Conservation (phyloP, 352 stramenopile genomes). For the Phytopythium kandeliae region DNA sequence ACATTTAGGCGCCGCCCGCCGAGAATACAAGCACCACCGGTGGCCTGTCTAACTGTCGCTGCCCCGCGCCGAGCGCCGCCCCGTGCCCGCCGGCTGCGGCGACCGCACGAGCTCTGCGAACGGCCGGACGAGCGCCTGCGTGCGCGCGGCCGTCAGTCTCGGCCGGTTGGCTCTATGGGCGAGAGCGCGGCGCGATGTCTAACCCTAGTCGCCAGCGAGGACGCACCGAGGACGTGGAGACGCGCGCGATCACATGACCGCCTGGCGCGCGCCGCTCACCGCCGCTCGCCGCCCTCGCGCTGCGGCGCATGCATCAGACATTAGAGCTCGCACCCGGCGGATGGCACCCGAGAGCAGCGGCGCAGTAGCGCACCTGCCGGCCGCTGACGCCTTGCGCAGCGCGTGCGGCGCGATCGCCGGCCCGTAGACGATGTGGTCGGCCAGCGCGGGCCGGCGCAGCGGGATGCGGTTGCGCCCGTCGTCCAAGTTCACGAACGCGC, state of each 20-base stretch:
- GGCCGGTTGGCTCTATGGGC: no score
- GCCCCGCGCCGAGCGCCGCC: no score
- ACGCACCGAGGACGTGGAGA: constrained; percentile 33
- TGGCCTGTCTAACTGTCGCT: neutral
- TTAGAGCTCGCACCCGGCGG: neutral
- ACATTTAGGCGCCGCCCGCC: constrained; percentile 18
- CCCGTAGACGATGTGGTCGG: constrained; percentile 60
- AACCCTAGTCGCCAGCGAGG: no score
- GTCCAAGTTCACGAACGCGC: constrained; percentile 45
- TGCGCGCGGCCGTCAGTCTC: neutral
- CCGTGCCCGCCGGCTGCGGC: no score
- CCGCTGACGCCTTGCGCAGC: constrained; percentile 15
- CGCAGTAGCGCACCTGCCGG: no score
- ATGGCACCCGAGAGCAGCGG: no score
- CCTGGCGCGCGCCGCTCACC: constrained; percentile 11
- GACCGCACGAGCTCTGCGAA: constrained; percentile 37
- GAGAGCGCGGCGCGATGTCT: no score
- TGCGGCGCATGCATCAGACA: no score
- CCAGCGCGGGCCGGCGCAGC: constrained; percentile 37
- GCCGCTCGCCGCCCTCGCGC: constrained; percentile 4
- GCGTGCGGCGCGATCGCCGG: constrained; percentile 51
- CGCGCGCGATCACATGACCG: constrained; percentile 45
- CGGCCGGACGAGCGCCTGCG: constrained; percentile 48
- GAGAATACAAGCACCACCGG: neutral
- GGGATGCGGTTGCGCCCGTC: constrained; percentile 58